These are phyloP conservation scores for Colletotrichum musae DNA, from an alignment of 2,329 filamentous ascomycete species.

Conservation along the genomic window DNA sequence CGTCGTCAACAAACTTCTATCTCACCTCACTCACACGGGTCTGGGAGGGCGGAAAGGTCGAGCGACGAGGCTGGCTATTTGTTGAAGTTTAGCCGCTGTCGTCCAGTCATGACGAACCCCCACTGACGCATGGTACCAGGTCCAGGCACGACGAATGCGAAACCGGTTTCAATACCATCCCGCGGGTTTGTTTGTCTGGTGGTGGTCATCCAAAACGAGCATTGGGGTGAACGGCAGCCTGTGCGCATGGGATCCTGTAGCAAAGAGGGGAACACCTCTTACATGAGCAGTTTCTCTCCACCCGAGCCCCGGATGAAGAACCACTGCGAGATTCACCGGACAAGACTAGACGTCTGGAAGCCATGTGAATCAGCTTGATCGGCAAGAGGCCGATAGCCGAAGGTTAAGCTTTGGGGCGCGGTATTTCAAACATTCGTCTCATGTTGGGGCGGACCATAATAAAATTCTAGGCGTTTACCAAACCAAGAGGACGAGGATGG, in stretches of 20 bases:
- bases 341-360: constrained; percentile 8
- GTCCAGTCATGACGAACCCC: constrained; percentile 32
- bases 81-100: constrained; percentile 36
- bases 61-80: constrained; percentile 36
- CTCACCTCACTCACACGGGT: constrained; percentile 24
- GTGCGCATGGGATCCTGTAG: constrained; percentile 32
- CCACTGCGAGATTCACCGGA: constrained; percentile 9
- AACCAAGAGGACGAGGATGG: constrained; percentile 8
- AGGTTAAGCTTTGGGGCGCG: constrained; percentile 33
- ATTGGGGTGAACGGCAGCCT: constrained; percentile 38
- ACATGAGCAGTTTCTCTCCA: constrained; percentile 32
- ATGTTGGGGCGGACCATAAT: constrained; percentile 11
- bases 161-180: constrained; percentile 39
- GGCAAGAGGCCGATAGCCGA: constrained; percentile 29
- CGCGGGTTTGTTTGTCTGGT: constrained; percentile 30
- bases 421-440: constrained; percentile 32
- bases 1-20: constrained; percentile 27
- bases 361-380: constrained; percentile 15
- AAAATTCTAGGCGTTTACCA: constrained; percentile 29
- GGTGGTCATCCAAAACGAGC: constrained; percentile 37
- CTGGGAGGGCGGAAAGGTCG: constrained; percentile 5
- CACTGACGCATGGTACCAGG: constrained; percentile 30
- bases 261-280: constrained; percentile 29
- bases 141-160: constrained; percentile 36
- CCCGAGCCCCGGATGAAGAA: constrained; percentile 1